A percentile compares a stretch with the other conserved stretches of the same genome.
Conservation (phyloP, 2,329 filamentous ascomycete species). For the Alternaria arbusti region DNA sequence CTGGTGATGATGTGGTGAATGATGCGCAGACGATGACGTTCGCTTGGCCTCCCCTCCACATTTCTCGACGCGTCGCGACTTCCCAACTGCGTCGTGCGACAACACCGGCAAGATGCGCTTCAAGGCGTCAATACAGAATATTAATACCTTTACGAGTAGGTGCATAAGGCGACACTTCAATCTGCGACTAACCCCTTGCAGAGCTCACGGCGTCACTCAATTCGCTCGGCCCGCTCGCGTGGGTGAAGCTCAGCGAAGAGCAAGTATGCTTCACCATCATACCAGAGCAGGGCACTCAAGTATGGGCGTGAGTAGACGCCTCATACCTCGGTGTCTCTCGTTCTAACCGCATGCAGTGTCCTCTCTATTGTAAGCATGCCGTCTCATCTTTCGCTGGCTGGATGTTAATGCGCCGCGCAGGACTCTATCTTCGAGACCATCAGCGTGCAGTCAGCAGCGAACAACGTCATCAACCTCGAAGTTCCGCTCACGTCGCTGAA, state of each 20-base stretch:
- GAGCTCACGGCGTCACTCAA: constrained; percentile 68
- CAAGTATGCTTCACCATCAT: constrained; percentile 94
- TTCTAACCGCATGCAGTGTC: constrained; percentile 45
- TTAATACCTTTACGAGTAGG: constrained; percentile 61
- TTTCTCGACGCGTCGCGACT: constrained; percentile 25
- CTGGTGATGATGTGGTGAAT: not conserved
- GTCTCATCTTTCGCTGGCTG: not conserved
- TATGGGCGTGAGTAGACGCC: constrained; percentile 78
- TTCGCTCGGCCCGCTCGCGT: constrained; percentile 80
- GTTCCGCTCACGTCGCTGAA: constrained; percentile 87
- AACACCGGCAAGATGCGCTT: constrained; percentile 55
- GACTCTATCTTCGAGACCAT: constrained; percentile 91
- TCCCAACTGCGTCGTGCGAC: constrained; percentile 19
- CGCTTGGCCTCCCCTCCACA: constrained; percentile 12
- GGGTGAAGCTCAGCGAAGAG: constrained; percentile 87
- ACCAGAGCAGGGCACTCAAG: constrained; percentile 91
- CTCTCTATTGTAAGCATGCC: constrained; percentile 52
- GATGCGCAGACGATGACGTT: constrained; percentile 2
- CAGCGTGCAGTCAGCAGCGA: constrained; percentile 82
- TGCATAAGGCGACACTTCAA: not conserved
- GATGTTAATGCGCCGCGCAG: constrained; percentile 51
- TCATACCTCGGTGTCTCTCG: constrained; percentile 11
- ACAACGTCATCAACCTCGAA: constrained; percentile 96
- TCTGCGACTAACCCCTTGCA: constrained; percentile 35
- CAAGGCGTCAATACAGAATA: constrained; percentile 59